A percentile compares a stretch with the other conserved stretches of the same genome.
Evolutionary conservation across 129 eudicot genomes (phyloP).

Genomic region (Escallonia herrerae): DNA sequence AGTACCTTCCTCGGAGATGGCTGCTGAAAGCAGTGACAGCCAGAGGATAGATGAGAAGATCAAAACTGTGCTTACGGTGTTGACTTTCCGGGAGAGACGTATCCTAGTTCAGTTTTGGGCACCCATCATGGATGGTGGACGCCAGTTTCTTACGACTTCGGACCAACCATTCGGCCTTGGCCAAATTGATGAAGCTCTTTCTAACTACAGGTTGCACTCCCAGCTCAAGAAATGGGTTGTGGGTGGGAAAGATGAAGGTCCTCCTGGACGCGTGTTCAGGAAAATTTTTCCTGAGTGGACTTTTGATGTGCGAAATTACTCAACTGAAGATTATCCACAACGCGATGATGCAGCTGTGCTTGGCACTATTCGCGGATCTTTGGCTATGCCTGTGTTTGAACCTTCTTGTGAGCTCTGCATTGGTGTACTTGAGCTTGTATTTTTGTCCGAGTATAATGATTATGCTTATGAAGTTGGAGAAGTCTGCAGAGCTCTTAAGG

Average conservation of each 20-base stretch:
- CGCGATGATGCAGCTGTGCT: background rate
- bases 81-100: no score
- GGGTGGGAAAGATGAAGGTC: background rate
- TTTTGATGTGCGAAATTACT: background rate
- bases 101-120: slow-evolving; percentile 1
- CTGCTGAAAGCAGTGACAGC: no score
- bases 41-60: no score
- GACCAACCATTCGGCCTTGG: background rate
- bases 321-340: background rate
- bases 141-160: background rate
- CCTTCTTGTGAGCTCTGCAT: background rate
- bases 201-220: background rate
- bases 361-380: background rate
- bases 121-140: background rate
- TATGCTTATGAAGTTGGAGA: no score
- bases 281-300: background rate
- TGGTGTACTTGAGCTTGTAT: slow-evolving; percentile 3
- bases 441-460: no score
- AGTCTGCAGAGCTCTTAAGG: no score
- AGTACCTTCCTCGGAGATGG: no score
- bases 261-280: background rate
- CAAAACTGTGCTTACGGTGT: no score
- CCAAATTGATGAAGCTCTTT: background rate
- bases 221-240: background rate
- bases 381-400: background rate